Evolutionary conservation across 2,329 filamentous ascomycete species (phyloP).

Genomic region (Parasarocladium wereldwijsianum): DNA sequence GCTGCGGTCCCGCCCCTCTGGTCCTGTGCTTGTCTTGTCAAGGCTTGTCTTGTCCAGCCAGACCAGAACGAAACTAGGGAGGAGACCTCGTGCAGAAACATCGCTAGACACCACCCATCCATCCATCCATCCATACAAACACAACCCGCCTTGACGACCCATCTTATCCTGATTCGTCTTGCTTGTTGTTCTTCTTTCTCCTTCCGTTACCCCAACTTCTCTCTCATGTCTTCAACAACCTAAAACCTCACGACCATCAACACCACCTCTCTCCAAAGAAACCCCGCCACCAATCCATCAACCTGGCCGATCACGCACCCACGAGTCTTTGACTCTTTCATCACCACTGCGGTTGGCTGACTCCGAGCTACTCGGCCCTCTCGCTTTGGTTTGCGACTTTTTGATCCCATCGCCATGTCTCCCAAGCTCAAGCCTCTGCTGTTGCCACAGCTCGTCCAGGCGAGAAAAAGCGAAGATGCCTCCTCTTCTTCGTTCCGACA

Average conservation of each 20-base stretch:
- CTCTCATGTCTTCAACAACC: constrained; percentile 2
- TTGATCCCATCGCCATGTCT: constrained; percentile 20
- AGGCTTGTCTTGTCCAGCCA: no score
- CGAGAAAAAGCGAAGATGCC: constrained; percentile 29
- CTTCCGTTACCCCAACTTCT: constrained; percentile 1
- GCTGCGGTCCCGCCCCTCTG: no score
- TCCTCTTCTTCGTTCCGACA: no score
- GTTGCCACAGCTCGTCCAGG: constrained; percentile 37
- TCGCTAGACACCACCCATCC: no score
- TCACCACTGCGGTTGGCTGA: constrained; percentile 3
- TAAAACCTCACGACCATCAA: no score
- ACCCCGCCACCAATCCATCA: background rate
- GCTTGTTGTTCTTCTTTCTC: background rate
- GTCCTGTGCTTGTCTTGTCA: no score
- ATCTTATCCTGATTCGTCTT: background rate
- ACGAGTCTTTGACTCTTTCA: background rate
- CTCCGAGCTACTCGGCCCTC: background rate
- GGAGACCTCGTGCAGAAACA: no score
- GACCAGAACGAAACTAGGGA: no score
- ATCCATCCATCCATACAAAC: no score
- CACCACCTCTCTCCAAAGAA: background rate
- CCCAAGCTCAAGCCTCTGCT: constrained; percentile 36
- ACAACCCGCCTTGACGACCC: no score
- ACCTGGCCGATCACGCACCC: background rate
- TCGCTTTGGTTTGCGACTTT: background rate